Base-by-base conservation (phyloP, 257 asterid genomes). In the Fraxinus americana region DNA sequence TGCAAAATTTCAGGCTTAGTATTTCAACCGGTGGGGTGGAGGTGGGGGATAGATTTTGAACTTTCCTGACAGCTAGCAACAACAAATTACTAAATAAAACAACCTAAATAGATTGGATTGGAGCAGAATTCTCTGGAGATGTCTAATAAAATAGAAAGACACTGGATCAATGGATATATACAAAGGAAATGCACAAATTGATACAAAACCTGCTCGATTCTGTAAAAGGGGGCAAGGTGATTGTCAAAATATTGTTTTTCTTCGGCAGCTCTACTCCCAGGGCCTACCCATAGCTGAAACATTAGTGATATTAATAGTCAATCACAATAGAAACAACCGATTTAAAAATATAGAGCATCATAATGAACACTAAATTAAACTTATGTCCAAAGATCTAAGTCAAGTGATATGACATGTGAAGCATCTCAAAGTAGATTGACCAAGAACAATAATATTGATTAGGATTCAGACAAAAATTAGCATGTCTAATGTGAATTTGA, bases 261-360 rank as follows among this genome's bases (percentile, higher is more conserved):
- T 82, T 90, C 90, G 45, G 99, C 98, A 84, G 98, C 99, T 96
- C 94, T 86, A 82, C 99, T 96, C 78, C 97, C 96, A 23, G 89
- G 99, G 73, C 98, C 98, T 8, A 96, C 99, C 99, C 99, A 96
- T 67, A 96, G 87, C 99, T 96, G 92, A 54, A 88, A 82, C 71
- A 52, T 38, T 52, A 52, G 75, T 9, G 57, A 77, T 23, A 72
- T 48, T 78, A 80, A 29, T 54, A 54, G 19, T 45, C 43, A 25
- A 75, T 63, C 50, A 63, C 72, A 67, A 23, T 71, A 16, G 34
- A 72, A 43, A 5, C 1, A 59, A 74, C 71, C 32, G 43, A 76
- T 32, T 27, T 38, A 52, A 61, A 79, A 35, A 61, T 70, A 23
- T 59, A 36, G 72, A 21, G 72, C 45, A 66, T 71, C 73, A 79